A percentile compares a stretch with the other conserved stretches of the same genome.
Conservation (phyloP, 164 flowering plant genomes). For the Vitis rotundifolia region DNA sequence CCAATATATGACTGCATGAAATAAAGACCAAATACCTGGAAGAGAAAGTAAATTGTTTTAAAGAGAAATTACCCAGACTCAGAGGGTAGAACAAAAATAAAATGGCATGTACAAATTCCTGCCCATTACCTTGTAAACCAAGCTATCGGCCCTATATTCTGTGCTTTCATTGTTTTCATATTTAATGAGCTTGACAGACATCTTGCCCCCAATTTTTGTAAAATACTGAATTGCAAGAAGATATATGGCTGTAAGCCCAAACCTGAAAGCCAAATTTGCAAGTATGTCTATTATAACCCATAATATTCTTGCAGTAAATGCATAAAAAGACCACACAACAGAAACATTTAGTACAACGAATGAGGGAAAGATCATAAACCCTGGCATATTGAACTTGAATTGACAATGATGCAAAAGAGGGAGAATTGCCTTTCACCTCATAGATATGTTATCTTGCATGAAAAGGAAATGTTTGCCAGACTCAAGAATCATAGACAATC, state of each 20-base stretch:
- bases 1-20: slow-evolving; percentile 97
- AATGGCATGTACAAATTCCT: background rate
- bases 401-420: no score
- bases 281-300: no score
- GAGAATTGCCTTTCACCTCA: no score
- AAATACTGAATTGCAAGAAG: slow-evolving; percentile 70
- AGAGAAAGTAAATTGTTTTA: background rate
- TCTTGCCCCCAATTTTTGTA: slow-evolving; percentile 70
- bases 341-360: no score
- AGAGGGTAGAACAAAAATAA: background rate
- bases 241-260: slow-evolving; percentile 71
- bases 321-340: no score
- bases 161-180: slow-evolving; percentile 55
- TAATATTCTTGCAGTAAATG: no score
- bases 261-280: slow-evolving; percentile 47
- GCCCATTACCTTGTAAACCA: slow-evolving; percentile 77
- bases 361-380: no score
- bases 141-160: slow-evolving; percentile 83
- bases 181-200: slow-evolving; percentile 75
- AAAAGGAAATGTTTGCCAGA: no score
- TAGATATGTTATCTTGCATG: no score
- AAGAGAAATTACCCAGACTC: background rate
- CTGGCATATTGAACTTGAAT: no score
- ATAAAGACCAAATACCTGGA: slow-evolving; percentile 94
- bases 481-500: no score